Evolutionary conservation across 2,329 filamentous ascomycete genomes (phyloP), one percentile per base, ranked within the genome.

Genomic region (Fusarium algeriense): DNA sequence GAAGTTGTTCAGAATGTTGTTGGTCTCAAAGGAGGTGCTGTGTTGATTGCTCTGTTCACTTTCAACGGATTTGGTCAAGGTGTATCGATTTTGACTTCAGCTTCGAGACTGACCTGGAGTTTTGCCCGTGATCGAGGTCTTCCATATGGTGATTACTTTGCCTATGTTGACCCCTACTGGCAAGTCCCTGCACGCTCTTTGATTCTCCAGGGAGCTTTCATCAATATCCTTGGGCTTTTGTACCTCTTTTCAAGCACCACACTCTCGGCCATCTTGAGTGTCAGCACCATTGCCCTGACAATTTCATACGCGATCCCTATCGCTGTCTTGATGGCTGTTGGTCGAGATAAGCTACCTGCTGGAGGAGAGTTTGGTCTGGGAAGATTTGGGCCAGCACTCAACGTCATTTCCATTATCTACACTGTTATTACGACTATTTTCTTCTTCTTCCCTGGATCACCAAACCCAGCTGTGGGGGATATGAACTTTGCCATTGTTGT

Each of bases 401-500:
- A 87, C 71, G 82, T 81, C 74, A 67, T 86, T 48, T 86, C 85
- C 13, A 77, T 87, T 41, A 73, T 86, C 15, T 88, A 88, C 75
- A 87, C 85, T 64, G 73, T 76, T 62, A 78, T 88, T 58, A 87
- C 85, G 0, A 85, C 85, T 1, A 80, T 88, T 15, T 87, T 88
- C 73, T 88, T 88, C 80, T 85, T 88, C 70, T 88, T 88, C 69
- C 86, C 86, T 0, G 78, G 78, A 1, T 66, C 64, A 1, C 86
- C 86, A 0, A 81, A 81, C 56, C 86, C 86, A 1, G 70, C 80
- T 0, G 65, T 80, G 0, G 78, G 77, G 8, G 85, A 88, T 66
- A 88, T 88, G 86, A 88, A 88, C 72, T 88, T 83, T 69, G 86
- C 86, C 3, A 87, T 88, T 71, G 86, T 82, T 1, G 86, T 88